Evolutionary conservation across 2,329 filamentous ascomycete genomes (phyloP).

Genomic region (Acrocalymma vagum): DNA sequence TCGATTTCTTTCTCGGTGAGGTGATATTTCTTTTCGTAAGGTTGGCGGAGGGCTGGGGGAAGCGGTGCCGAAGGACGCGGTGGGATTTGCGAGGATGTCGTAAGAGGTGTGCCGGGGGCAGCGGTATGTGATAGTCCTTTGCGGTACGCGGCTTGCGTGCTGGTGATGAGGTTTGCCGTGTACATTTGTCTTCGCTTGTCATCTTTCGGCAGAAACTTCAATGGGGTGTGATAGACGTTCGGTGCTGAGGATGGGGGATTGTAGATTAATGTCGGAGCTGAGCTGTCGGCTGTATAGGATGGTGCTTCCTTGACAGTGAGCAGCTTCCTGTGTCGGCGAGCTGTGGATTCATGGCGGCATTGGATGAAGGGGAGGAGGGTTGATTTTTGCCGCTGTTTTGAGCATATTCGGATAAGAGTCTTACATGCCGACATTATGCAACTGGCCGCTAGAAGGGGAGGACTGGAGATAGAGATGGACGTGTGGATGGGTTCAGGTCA

Average conservation of each 20-base stretch:
- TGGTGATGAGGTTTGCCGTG: slow-evolving; percentile 37
- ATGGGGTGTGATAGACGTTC: slow-evolving; percentile 70
- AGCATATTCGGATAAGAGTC: slow-evolving; percentile 34
- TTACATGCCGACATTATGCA: slow-evolving; percentile 45
- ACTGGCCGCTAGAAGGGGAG: slow-evolving; percentile 17
- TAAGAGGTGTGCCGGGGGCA: slow-evolving; percentile 39
- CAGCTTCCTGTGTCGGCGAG: slow-evolving; percentile 56
- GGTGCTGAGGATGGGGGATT: slow-evolving; percentile 72
- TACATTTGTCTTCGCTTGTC: slow-evolving; percentile 63
- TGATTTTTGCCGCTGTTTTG: slow-evolving; percentile 18
- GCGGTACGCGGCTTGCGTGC: slow-evolving; percentile 28
- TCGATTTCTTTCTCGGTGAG: slow-evolving; percentile 64
- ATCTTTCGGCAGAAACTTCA: slow-evolving; percentile 68
- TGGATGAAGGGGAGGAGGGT: slow-evolving; percentile 36
- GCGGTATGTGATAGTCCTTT: slow-evolving; percentile 32
- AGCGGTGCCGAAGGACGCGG: slow-evolving; percentile 42
- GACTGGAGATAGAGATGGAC: slow-evolving; percentile 16
- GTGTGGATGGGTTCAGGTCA: slow-evolving; percentile 18
- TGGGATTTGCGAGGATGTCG: slow-evolving; percentile 23
- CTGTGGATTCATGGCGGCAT: slow-evolving; percentile 54
- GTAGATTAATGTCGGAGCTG: slow-evolving; percentile 56
- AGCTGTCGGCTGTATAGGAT: slow-evolving; percentile 47
- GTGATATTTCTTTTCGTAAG: slow-evolving; percentile 69
- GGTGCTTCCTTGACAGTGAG: slow-evolving; percentile 55
- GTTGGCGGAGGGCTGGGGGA: slow-evolving; percentile 59